Evolutionary conservation across 495 filamentous ascomycete genomes (phyloP).

Genomic region (Penicillium longicatenatum): DNA sequence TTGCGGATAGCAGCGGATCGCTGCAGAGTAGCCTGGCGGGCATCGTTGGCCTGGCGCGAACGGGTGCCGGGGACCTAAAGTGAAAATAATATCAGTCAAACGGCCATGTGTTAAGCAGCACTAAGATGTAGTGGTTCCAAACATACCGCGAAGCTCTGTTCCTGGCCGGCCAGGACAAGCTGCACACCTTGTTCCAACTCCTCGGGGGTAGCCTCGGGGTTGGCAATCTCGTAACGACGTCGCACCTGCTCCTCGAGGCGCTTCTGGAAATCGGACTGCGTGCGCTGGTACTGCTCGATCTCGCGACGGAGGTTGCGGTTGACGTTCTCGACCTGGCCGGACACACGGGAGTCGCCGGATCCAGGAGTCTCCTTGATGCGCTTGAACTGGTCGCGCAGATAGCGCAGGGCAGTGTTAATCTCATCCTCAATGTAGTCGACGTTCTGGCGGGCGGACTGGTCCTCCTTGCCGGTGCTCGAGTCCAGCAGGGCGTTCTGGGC

Average conservation of each 20-base stretch:
- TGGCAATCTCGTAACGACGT: conserved; percentile 86
- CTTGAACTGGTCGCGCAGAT: conserved; percentile 72
- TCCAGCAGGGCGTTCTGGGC: conserved; percentile 48
- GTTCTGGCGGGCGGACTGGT: conserved; percentile 42
- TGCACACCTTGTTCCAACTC: conserved; percentile 78
- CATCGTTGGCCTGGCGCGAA: conserved; percentile 75
- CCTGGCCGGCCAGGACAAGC: conserved; percentile 63
- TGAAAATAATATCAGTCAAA: conserved; percentile 18
- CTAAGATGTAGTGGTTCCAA: neutral
- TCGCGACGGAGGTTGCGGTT: conserved; percentile 77
- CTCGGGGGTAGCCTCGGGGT: conserved; percentile 77
- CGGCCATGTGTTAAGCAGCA: neutral
- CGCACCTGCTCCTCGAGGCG: conserved; percentile 79
- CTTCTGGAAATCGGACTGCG: conserved; percentile 75
- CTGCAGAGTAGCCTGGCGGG: conserved; percentile 72
- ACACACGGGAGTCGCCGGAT: conserved; percentile 66
- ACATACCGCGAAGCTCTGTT: conserved; percentile 71
- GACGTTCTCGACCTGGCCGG: conserved; percentile 74
- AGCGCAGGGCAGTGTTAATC: conserved; percentile 79
- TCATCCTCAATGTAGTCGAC: conserved; percentile 71
- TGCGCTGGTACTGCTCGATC: conserved; percentile 75
- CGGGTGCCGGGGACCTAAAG: conserved; percentile 66
- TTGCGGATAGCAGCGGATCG: conserved; percentile 88
- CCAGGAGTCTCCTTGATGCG: conserved; percentile 78
- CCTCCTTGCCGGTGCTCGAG: conserved; percentile 48